Evolutionary conservation across 495 filamentous ascomycete species (phyloP).

Genomic region (Xylaria castorea): DNA sequence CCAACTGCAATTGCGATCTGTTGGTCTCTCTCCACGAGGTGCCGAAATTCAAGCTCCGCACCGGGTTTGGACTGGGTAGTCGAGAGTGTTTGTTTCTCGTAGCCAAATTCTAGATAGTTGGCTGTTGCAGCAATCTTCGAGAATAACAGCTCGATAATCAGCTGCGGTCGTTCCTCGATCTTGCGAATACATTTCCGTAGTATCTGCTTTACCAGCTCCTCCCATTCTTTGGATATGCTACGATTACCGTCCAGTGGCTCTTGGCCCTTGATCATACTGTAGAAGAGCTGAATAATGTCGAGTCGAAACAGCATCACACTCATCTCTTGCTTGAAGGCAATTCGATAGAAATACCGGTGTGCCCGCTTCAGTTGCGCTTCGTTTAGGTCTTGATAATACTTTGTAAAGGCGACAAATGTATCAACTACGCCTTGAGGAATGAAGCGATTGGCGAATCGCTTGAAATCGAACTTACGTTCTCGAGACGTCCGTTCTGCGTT

Average conservation of each 20-base stretch:
- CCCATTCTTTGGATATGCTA: constrained; percentile 83
- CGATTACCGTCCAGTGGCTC: constrained; percentile 71
- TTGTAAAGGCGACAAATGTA: constrained; percentile 82
- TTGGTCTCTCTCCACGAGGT: constrained; percentile 65
- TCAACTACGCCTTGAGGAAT: constrained; percentile 84
- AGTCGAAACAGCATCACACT: constrained; percentile 86
- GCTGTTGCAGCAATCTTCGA: constrained; percentile 86
- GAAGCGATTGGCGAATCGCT: constrained; percentile 79
- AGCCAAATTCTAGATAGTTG: constrained; percentile 88
- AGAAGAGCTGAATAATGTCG: constrained; percentile 87
- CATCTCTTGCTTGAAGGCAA: constrained; percentile 93
- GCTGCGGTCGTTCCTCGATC: constrained; percentile 79
- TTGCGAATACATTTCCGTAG: constrained; percentile 78
- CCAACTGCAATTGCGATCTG: constrained; percentile 81
- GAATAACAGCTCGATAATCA: constrained; percentile 90
- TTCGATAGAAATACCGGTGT: constrained; percentile 93
- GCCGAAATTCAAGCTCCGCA: constrained; percentile 81
- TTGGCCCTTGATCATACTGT: constrained; percentile 92
- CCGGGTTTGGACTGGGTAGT: constrained; percentile 62
- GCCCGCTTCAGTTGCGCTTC: constrained; percentile 85
- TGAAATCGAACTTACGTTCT: constrained; percentile 95
- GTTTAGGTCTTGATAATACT: constrained; percentile 82
- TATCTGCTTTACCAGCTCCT: constrained; percentile 83
- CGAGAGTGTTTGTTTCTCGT: constrained; percentile 76
- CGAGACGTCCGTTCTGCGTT: constrained; percentile 69